Conservation (phyloP, 495 filamentous ascomycete species). For the Xylaria castorea region DNA sequence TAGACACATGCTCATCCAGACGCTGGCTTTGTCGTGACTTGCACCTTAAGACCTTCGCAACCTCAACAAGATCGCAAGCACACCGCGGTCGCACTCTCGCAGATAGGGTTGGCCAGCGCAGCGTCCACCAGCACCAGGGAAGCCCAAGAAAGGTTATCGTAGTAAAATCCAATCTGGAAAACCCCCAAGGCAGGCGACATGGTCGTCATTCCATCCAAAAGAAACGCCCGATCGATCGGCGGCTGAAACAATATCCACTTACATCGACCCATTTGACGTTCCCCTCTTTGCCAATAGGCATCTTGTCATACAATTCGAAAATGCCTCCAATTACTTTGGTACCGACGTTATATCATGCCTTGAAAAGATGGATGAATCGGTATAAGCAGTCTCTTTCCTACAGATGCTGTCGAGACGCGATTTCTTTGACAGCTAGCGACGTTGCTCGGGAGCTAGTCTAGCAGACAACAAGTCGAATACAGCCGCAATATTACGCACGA, state of each 20-base stretch:
- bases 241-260: constrained; percentile 40
- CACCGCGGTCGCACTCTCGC: not conserved
- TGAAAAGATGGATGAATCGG: not conserved
- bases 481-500: not conserved
- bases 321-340: constrained; percentile 13
- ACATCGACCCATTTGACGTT: constrained; percentile 77
- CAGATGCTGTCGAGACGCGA: not conserved
- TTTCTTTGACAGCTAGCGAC: not conserved
- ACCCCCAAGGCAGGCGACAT: not conserved
- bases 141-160: not conserved
- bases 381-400: not conserved
- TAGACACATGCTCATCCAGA: not conserved
- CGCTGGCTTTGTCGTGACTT: not conserved
- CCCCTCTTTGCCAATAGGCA: constrained; percentile 54
- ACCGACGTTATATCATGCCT: constrained; percentile 38
- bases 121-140: not conserved
- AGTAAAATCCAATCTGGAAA: not conserved
- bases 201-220: not conserved
- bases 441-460: constrained; percentile 4
- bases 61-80: not conserved
- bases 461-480: constrained; percentile 2
- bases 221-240: not conserved
- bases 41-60: not conserved
- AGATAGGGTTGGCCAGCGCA: not conserved
- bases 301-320: constrained; percentile 35